These are phyloP conservation scores for Wickerhamiella kurtzmanii DNA, from an alignment of 805 yeast species.

Conservation along the genomic window DNA sequence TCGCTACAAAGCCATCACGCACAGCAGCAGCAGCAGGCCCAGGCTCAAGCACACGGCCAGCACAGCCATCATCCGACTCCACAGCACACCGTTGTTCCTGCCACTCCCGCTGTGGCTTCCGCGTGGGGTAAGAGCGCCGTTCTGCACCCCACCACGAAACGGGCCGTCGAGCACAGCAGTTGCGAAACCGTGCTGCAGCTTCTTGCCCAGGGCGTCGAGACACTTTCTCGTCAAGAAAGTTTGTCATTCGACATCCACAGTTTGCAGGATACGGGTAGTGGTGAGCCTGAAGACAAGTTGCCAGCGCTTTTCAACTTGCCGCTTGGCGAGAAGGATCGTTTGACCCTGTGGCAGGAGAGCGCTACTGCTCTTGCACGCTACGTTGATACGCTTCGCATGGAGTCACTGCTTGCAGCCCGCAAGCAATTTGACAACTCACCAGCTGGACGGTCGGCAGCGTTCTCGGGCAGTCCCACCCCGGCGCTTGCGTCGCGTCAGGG, in stretches of 20 bases:
- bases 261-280: conserved; percentile 1
- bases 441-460: background rate
- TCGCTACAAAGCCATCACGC: conserved; percentile 2
- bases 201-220: conserved; percentile 16
- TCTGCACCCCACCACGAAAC: background rate
- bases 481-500: background rate
- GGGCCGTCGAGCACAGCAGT: background rate
- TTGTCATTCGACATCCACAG: conserved; percentile 6
- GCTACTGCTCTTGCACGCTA: conserved; percentile 13
- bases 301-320: conserved; percentile 18
- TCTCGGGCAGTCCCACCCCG: background rate
- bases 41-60: conserved; percentile 4
- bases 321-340: conserved; percentile 13
- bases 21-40: conserved; percentile 18
- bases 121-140: conserved; percentile 1
- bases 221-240: conserved; percentile 10
- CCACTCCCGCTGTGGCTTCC: too few relatives aligned
- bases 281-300: conserved; percentile 4
- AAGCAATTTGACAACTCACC: background rate
- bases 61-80: background rate
- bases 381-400: background rate
- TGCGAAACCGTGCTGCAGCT: conserved; percentile 12
- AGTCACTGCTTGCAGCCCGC: background rate
- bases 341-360: conserved; percentile 11
- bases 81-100: too few relatives aligned